Base-by-base conservation (phyloP, 441 rosid genomes). In the Croton setiger region DNA sequence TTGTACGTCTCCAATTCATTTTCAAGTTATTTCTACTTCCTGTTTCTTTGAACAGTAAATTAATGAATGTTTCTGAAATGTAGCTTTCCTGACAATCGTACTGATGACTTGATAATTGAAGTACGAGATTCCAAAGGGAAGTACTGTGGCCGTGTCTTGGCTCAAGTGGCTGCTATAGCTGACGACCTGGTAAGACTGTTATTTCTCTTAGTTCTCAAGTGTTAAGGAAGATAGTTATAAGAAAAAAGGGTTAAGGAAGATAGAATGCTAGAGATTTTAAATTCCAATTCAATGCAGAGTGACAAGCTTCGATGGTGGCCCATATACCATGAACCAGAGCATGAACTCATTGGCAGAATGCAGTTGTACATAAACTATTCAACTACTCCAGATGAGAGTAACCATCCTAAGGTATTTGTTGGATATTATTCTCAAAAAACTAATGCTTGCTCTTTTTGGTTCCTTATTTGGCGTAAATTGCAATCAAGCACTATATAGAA, bases 261-360 rank as follows among this genome's bases (percentile, higher is more conserved):
- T 37, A 31, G 55, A 65, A 33, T 59, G 44, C 67, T 54, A 55
- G 53, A 73, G 61, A 60, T 68, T 59, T 78, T 63, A 66, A 63
- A 62, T 69, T 21, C 55, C 51, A 43, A 53, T 68, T 75, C 39
- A 74, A 72, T 82, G 73, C 87, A 92, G 96, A 78, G 78, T 70
- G 87, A 92, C 68, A 94, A 92, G 80, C 72, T 85, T 66, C 86
- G 96, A 15, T 94, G 99, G 99, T 92, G 97, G 96, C 89, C 94
- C 56, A 81, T 94, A 69, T 94, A 83, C 78, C 88, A 75, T 57
- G 97, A 94, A 75, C 98, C 97, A 59, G 98, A 85, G 69, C 98
- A 92, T 75, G 98, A 94, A 75, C 85, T 85, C 51, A 80, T 88
- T 45, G 98, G 98, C 43, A 88, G 88, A 76, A 66, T 90, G 60